These are phyloP conservation scores for Colletotrichum cuscutae DNA, from an alignment of 2,329 filamentous ascomycete species.

Conservation along the genomic window DNA sequence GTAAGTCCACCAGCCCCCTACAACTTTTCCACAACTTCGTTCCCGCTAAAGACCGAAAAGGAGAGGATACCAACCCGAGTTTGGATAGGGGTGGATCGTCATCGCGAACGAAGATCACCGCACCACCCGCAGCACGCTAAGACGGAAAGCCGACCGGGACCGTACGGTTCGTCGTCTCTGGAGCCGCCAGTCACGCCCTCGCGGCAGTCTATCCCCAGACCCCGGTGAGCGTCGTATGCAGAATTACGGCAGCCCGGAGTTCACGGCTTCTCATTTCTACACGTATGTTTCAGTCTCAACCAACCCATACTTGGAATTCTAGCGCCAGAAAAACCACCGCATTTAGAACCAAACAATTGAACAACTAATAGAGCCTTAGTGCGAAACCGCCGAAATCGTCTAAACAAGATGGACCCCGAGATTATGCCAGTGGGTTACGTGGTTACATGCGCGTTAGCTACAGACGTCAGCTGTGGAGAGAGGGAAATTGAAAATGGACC, in stretches of 20 bases:
- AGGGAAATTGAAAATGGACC: slow-evolving; percentile 29
- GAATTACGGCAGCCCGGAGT: background rate
- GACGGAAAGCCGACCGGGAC: background rate
- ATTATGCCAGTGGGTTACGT: slow-evolving; percentile 18
- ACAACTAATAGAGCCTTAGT: background rate
- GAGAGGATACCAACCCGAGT: background rate
- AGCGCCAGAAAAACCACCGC: background rate
- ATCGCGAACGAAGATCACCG: slow-evolving; percentile 23
- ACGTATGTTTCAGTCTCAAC: background rate
- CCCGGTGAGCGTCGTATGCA: background rate
- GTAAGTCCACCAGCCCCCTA: slow-evolving; percentile 9
- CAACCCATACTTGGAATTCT: background rate
- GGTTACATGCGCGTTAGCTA: slow-evolving; percentile 10
- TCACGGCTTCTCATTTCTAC: background rate
- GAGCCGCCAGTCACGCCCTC: background rate
- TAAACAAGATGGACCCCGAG: background rate
- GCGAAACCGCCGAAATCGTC: background rate
- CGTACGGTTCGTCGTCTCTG: background rate
- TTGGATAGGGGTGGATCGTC: slow-evolving; percentile 22
- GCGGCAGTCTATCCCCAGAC: background rate
- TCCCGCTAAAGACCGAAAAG: background rate
- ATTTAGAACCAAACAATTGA: background rate
- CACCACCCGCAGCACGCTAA: slow-evolving; percentile 14
- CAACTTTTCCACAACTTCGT: slow-evolving; percentile 11
- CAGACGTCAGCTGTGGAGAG: slow-evolving; percentile 34